A percentile compares a stretch with the other conserved stretches of the same genome.
These are phyloP conservation scores for Trametes cingulata DNA, from an alignment of 768 basidiomycete genomes.

Conservation along the genomic window DNA sequence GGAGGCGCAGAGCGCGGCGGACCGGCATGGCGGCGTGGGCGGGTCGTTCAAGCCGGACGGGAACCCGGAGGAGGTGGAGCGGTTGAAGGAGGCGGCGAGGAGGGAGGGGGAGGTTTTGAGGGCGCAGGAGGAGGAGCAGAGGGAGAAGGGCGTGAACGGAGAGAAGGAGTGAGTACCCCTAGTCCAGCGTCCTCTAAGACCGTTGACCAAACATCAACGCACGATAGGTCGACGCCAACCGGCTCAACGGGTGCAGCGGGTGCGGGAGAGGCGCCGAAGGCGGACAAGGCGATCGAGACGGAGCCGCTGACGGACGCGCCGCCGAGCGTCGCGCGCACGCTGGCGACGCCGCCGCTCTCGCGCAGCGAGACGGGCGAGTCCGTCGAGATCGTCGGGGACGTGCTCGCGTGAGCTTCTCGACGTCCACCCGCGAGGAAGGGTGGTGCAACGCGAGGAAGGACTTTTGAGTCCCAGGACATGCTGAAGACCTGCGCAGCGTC, in stretches of 20 bases:
- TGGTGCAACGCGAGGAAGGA: too few species aligned
- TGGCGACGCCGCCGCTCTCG: slow-evolving; percentile 17
- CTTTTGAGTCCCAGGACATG: too few species aligned
- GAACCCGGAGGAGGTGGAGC: slow-evolving; percentile 9
- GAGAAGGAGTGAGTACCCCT: slow-evolving; percentile 4
- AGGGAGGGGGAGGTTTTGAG: slow-evolving; percentile 14
- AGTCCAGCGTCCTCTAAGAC: too few species aligned
- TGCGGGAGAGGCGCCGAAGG: not conserved
- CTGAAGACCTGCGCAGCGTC: too few species aligned
- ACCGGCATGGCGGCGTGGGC: slow-evolving; percentile 16
- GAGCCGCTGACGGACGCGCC: slow-evolving; percentile 11
- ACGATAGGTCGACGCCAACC: not conserved
- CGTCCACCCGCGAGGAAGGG: too few species aligned
- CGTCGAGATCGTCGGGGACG: slow-evolving; percentile 27
- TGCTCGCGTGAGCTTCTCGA: slow-evolving; percentile 15
- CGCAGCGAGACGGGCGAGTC: slow-evolving; percentile 28
- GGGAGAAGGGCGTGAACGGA: not conserved
- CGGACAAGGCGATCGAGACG: slow-evolving; percentile 7
- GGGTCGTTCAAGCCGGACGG: slow-evolving; percentile 16
- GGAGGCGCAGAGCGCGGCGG: slow-evolving; percentile 25
- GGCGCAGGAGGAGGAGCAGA: slow-evolving; percentile 10
- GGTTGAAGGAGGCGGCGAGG: slow-evolving; percentile 14
- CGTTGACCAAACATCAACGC: too few species aligned
- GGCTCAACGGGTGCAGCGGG: too few species aligned
- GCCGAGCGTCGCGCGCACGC: slow-evolving; percentile 1